Evolutionary conservation across 2,329 filamentous ascomycete species (phyloP), one percentile per base, ranked within the genome.

Genomic region (Lasiodiplodia sp.): DNA sequence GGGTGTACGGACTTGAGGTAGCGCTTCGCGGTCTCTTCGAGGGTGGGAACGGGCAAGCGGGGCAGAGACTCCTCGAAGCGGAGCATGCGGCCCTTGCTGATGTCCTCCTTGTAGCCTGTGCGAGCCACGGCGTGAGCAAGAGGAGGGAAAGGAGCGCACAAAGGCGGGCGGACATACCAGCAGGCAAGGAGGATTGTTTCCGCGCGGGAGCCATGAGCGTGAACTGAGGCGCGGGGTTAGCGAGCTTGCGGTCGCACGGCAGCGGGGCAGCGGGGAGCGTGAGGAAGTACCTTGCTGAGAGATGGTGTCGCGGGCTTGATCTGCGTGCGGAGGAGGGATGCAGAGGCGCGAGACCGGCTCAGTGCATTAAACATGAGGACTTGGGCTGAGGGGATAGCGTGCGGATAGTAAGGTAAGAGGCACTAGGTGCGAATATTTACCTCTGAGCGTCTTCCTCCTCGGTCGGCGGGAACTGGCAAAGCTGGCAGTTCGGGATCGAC

Each of bases 21-120:
- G 71, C 92, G 89, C 71, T 88, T 86, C 47, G 92, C 88, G 7
- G 92, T 96, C 83, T 96, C 92, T 78, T 95, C 89, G 73, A 96
- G 90, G 1, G 91, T 90, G 12, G 92, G 92, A 4, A 96, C 91
- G 16, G 93, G 92, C 34, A 96, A 86, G 47, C 86, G 86, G 55
- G 92, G 92, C 38, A 96, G 87, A n/a, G 92, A 95, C 47, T 94
- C 92, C 79, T 96, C 92, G 80, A 92, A 96, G 73, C 93, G 88
- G 73, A 96, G 86, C 91, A 93, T 96, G 57, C 88, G 85, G 66
- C 92, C 92, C 79, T 93, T 94, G 75, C 89, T 89, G 75, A 86
- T 86, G 80, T 96, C 92, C 82, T 96, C 93, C 75, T 86, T 88
- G 82, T 96, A 95, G 74, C 90, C 92, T 92, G 75, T 62, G 63